Evolutionary conservation across 257 asterid genomes (phyloP), one percentile per base, ranked within the genome.

Genomic region (Apocynum venetum): DNA sequence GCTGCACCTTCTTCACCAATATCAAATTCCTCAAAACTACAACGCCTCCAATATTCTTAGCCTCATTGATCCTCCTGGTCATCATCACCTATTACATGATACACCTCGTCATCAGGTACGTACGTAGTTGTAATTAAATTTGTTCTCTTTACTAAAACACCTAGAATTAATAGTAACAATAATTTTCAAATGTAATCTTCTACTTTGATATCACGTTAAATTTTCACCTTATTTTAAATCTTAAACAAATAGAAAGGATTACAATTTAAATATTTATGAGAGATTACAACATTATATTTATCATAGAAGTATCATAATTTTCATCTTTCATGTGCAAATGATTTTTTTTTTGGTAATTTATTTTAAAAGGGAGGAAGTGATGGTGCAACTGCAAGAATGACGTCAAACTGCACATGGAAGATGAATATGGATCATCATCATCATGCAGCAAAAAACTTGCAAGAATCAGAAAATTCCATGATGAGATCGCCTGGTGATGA

Each of bases 401-500:
- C n/a, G 75, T 25, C 31, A 25, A 76, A 61, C 77, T 71, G 81
- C 82, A 53, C 75, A 63, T 84, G 87, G 81, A 53, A 69, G 57
- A 84, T 87, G 89, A 86, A 67, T 53, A 3, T 73, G 36, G 91
- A 89, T 84, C 74, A 70, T 47, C 56, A 46, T 46, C 38, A 9
- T 47, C 0, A 4, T 8, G 79, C 75, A 80, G 84, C 87, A 77
- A 84, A 25, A 25, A 25, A 73, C 60, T 44, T 8, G 55, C 75
- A 76, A 44, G 66, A 56, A 40, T 44, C 35, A 51, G 79, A 49
- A 79, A 85, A 83, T 73, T 76, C 77, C 66, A 75, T 78, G 79
- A 76, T 76, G 61, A 83, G 71, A 73, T 73, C 77, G 15, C 75
- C 47, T 53, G 82, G 88, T 55, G 85, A 85, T 55, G 94, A 90